Percentiles rank a stretch among this genome's conserved stretches.
phyloP scores from a whole-genome alignment of 108 stramenopile genomes.

The Epipyxis sp. region DNA sequence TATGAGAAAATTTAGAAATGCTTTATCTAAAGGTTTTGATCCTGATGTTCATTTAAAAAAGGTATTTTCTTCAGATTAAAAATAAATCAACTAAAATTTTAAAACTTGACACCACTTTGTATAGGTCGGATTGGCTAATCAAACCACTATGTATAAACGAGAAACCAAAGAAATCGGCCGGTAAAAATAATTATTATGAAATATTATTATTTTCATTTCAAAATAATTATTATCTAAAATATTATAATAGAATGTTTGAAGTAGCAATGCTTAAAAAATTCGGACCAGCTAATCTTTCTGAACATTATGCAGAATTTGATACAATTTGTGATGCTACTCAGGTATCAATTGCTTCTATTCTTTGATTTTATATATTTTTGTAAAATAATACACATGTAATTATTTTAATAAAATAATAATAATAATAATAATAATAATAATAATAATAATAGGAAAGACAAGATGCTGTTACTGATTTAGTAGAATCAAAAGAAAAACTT shows the following conservation, averaged over 20 bases:
- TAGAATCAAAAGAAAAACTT: slow-evolving; percentile 68
- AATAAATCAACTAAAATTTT: too few relatives aligned
- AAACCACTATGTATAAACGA: slow-evolving; percentile 98
- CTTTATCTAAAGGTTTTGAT: slow-evolving; percentile 83
- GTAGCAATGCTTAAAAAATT: neutral
- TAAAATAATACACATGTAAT: too few relatives aligned
- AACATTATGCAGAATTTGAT: slow-evolving; percentile 46
- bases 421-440: too few relatives aligned
- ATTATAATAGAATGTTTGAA: neutral
- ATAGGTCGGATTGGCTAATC: slow-evolving; percentile 92
- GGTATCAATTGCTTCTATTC: too few relatives aligned
- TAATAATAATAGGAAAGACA: too few relatives aligned
- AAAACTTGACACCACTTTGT: too few relatives aligned
- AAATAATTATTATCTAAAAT: too few relatives aligned
- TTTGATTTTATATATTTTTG: too few relatives aligned
- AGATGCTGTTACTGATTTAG: slow-evolving; percentile 86
- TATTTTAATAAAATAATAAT: too few relatives aligned
- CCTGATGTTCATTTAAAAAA: slow-evolving; percentile 85
- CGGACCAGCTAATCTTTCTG: neutral
- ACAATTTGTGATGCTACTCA: slow-evolving; percentile 97
- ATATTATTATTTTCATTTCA: slow-evolving; percentile 70
- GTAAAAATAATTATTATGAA: slow-evolving; percentile 84
- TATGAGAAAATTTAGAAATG: slow-evolving; percentile 78
- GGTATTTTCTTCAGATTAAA: too few relatives aligned
- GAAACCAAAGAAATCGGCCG: slow-evolving; percentile 90